Conservation (phyloP, 208 protist genomes). For the Acanthamoeba lenticulata region DNA sequence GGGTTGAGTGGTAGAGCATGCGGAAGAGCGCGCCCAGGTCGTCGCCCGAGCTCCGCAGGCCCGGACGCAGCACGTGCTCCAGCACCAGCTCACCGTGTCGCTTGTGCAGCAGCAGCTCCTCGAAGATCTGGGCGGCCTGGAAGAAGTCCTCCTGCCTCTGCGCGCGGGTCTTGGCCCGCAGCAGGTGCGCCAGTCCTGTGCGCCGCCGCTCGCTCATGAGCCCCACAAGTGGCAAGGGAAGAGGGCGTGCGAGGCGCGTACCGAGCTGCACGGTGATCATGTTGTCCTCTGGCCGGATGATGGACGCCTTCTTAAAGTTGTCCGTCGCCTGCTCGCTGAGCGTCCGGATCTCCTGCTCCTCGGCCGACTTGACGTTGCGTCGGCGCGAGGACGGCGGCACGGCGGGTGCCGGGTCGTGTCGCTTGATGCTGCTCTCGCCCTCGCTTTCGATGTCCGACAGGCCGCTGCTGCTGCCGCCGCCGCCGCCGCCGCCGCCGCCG, state of each 20-base stretch:
- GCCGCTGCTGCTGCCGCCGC: neutral
- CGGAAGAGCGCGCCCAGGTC: neutral
- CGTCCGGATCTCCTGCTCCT: neutral
- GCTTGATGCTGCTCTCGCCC: no score
- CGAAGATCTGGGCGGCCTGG: neutral
- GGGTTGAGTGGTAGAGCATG: neutral
- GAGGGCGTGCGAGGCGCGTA: no score
- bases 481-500: no score
- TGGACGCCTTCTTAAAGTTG: neutral
- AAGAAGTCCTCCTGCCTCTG: slow-evolving; percentile 19
- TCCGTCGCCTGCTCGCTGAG: neutral
- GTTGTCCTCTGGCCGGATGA: neutral
- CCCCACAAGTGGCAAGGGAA: no score
- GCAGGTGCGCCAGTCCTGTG: neutral
- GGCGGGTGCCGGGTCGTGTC: no score
- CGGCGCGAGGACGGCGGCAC: no score
- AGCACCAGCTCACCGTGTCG: neutral
- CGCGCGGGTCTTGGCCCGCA: neutral
- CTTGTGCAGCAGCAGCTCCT: neutral
- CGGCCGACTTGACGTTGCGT: neutral
- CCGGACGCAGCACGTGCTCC: neutral
- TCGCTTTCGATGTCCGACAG: neutral
- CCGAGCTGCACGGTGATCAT: neutral
- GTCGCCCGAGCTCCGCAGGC: neutral
- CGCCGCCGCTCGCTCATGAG: no score